These are phyloP conservation scores for Diutina neorugosa DNA, from an alignment of 1,139 yeast genomes.

Conservation along the genomic window DNA sequence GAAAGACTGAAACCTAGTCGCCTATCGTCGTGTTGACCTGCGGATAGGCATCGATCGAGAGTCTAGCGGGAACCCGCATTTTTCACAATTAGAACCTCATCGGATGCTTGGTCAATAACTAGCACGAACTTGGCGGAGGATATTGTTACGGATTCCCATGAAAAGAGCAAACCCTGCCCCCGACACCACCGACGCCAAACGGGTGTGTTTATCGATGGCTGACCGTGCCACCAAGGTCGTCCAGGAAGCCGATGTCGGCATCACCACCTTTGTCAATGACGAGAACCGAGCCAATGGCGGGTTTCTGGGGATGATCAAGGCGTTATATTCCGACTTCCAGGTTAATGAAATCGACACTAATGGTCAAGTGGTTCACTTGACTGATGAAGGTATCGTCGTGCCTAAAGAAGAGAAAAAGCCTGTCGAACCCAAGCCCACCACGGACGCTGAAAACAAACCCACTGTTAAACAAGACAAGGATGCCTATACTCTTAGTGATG, in stretches of 20 bases:
- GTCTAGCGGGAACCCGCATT: background rate
- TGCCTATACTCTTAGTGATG: conserved; percentile 34
- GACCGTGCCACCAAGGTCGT: background rate
- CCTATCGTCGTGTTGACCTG: no score
- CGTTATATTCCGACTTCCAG: conserved; percentile 85
- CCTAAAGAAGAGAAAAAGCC: conserved; percentile 35
- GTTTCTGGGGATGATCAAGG: conserved; percentile 70
- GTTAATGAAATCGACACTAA: conserved; percentile 72
- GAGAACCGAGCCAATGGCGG: conserved; percentile 37
- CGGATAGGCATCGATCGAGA: background rate
- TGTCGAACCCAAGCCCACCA: conserved; percentile 17
- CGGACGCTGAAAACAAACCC: conserved; percentile 6
- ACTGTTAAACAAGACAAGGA: conserved; percentile 14
- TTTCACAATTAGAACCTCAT: background rate
- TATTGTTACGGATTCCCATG: background rate
- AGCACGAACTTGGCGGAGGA: background rate
- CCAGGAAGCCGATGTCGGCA: conserved; percentile 70
- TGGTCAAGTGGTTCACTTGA: conserved; percentile 63
- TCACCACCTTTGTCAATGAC: conserved; percentile 50
- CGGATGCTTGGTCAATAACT: conserved; percentile 2
- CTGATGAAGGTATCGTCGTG: conserved; percentile 57
- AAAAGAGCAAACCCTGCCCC: background rate
- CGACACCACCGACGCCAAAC: background rate
- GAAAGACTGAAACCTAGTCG: no score
- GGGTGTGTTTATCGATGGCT: background rate